Percentiles rank a stretch among this genome's conserved stretches.
phyloP scores from a whole-genome alignment of 371 early-diverging fungal genomes.

The Zychaea mexicana region DNA sequence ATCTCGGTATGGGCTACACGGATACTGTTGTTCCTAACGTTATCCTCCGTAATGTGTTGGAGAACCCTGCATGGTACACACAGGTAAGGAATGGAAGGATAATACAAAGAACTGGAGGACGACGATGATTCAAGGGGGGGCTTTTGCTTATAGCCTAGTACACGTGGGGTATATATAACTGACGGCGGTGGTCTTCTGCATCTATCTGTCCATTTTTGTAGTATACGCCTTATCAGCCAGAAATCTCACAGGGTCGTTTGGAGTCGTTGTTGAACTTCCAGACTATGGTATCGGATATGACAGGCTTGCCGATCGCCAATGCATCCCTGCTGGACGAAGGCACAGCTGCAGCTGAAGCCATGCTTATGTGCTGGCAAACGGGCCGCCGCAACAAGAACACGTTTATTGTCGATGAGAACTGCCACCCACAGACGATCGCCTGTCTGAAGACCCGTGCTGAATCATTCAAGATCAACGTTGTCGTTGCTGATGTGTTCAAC shows the following conservation, averaged over 20 bases:
- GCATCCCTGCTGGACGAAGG: slow-evolving; percentile 97
- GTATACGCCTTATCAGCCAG: slow-evolving; percentile 98
- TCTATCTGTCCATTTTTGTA: slow-evolving; percentile 23
- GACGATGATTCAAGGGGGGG: background rate
- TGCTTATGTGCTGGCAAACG: slow-evolving; percentile 86
- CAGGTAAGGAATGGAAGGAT: slow-evolving; percentile 51
- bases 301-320: slow-evolving; percentile 94
- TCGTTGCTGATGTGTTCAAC: slow-evolving; percentile 77
- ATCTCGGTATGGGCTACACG: slow-evolving; percentile 96
- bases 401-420: slow-evolving; percentile 91
- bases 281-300: slow-evolving; percentile 92
- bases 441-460: slow-evolving; percentile 92
- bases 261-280: slow-evolving; percentile 97
- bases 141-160: background rate
- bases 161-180: background rate
- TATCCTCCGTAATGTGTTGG: slow-evolving; percentile 93
- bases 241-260: slow-evolving; percentile 96
- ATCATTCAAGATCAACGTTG: slow-evolving; percentile 88
- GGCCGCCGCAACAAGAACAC: slow-evolving; percentile 72
- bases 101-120: background rate
- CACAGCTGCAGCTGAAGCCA: slow-evolving; percentile 97
- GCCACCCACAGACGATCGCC: slow-evolving; percentile 94
- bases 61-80: slow-evolving; percentile 98
- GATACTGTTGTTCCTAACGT: slow-evolving; percentile 90
- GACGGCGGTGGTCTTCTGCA: background rate